Percentiles rank a stretch among this genome's conserved stretches.
Evolutionary conservation across 257 asterid species (phyloP).

Genomic region (Solanum virginianum): DNA sequence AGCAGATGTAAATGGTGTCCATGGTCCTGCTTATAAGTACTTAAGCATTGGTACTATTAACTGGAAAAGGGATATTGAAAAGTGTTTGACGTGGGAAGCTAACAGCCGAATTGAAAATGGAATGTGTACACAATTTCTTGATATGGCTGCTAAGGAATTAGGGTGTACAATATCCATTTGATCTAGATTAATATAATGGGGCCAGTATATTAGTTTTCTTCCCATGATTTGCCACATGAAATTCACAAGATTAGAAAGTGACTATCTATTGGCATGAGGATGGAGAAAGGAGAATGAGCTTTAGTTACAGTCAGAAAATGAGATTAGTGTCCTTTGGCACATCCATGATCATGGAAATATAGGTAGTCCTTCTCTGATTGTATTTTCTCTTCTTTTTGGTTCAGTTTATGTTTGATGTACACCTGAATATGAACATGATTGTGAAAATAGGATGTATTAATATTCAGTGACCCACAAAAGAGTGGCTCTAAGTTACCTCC

Average conservation of each 20-base stretch:
- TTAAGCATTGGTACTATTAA: constrained; percentile 32
- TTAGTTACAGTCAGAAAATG: background rate
- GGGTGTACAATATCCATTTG: constrained; percentile 59
- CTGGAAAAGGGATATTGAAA: constrained; percentile 71
- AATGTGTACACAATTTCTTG: constrained; percentile 51
- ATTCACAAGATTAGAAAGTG: background rate
- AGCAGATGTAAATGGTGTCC: constrained; percentile 21
- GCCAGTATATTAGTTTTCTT: background rate
- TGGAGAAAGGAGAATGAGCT: background rate
- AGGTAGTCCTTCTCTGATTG: background rate
- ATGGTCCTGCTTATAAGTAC: constrained; percentile 39
- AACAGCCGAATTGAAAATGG: constrained; percentile 77
- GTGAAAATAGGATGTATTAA: background rate
- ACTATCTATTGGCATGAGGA: background rate
- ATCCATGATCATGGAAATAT: background rate
- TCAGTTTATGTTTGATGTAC: constrained; percentile 1
- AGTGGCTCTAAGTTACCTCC: background rate
- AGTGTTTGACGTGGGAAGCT: constrained; percentile 90
- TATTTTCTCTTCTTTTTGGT: background rate
- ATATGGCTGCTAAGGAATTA: constrained; percentile 77
- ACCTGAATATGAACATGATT: background rate
- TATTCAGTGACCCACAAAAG: background rate
- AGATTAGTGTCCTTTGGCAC: background rate
- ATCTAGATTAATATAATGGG: background rate
- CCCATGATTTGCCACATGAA: background rate